phyloP scores from a whole-genome alignment of 1,284 basidiomycete species.

The Inonotus obliquus region DNA sequence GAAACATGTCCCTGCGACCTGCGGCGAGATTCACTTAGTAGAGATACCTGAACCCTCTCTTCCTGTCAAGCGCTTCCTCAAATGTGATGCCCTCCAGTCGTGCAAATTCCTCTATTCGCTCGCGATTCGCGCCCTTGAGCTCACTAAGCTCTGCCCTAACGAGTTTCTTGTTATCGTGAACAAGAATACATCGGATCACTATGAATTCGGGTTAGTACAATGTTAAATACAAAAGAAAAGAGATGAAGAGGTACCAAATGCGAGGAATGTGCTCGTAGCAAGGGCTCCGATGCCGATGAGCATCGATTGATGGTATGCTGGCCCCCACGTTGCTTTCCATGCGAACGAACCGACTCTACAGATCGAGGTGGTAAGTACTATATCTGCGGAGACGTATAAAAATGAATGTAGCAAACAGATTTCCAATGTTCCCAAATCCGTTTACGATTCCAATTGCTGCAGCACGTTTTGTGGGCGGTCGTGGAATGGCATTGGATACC shows the following conservation, averaged over 20 bases:
- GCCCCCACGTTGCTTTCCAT: constrained; percentile 36
- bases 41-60: constrained; percentile 40
- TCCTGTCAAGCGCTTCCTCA: constrained; percentile 34
- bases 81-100: constrained; percentile 34
- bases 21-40: constrained; percentile 24
- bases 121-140: constrained; percentile 28
- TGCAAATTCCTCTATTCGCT: constrained; percentile 36
- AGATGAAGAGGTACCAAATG: constrained; percentile 23
- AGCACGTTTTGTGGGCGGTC: constrained; percentile 57
- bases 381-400: neutral
- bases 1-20: too few species aligned
- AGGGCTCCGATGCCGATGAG: constrained; percentile 32
- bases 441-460: constrained; percentile 42
- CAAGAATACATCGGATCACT: constrained; percentile 35
- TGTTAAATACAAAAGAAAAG: constrained; percentile 22
- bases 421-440: constrained; percentile 38
- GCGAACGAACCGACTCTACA: constrained; percentile 34
- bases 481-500: constrained; percentile 58
- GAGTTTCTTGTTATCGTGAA: constrained; percentile 32
- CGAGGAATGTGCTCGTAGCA: constrained; percentile 26
- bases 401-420: constrained; percentile 26
- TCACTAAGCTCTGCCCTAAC: constrained; percentile 33
- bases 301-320: constrained; percentile 36
- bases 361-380: neutral
- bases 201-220: neutral